These are phyloP conservation scores for Aurantiochytrium sp. DNA, from an alignment of 108 stramenopile species.

Conservation along the genomic window DNA sequence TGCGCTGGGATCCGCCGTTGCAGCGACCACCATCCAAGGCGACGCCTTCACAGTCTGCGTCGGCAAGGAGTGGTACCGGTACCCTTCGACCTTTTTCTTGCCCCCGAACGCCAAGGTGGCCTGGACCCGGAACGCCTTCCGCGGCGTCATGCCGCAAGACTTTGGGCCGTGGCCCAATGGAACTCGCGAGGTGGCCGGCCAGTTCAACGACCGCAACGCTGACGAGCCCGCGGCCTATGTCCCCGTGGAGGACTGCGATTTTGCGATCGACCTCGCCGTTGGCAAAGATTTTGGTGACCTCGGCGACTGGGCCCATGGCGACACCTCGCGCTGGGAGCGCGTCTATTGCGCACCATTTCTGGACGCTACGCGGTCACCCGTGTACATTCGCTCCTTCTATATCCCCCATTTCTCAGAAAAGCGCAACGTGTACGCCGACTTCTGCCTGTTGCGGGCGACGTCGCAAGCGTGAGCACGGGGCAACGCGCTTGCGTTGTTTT, in stretches of 20 bases:
- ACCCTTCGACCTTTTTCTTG: slow-evolving; percentile 81
- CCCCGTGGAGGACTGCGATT: slow-evolving; percentile 61
- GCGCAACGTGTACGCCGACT: not conserved
- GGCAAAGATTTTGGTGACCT: not conserved
- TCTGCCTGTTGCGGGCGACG: not conserved
- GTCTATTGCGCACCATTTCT: not conserved
- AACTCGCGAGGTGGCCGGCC: not conserved
- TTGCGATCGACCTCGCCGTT: slow-evolving; percentile 55
- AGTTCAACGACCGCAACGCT: not conserved
- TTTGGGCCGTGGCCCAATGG: not conserved
- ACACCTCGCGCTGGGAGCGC: not conserved
- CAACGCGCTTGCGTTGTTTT: not conserved
- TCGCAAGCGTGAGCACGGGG: not conserved
- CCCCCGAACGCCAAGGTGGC: slow-evolving; percentile 37
- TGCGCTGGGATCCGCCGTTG: too few relatives aligned
- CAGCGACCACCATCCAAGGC: too few relatives aligned
- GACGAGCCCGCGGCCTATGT: slow-evolving; percentile 53
- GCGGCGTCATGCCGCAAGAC: not conserved
- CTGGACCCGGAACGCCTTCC: not conserved
- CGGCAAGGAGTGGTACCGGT: slow-evolving; percentile 90
- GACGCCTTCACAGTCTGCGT: slow-evolving; percentile 66
- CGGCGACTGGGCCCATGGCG: not conserved
- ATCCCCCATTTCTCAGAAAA: not conserved
- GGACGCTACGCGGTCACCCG: not conserved
- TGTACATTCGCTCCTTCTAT: not conserved